These are phyloP conservation scores for Seiridium cupressi DNA, from an alignment of 2,329 filamentous ascomycete genomes.

Conservation along the genomic window DNA sequence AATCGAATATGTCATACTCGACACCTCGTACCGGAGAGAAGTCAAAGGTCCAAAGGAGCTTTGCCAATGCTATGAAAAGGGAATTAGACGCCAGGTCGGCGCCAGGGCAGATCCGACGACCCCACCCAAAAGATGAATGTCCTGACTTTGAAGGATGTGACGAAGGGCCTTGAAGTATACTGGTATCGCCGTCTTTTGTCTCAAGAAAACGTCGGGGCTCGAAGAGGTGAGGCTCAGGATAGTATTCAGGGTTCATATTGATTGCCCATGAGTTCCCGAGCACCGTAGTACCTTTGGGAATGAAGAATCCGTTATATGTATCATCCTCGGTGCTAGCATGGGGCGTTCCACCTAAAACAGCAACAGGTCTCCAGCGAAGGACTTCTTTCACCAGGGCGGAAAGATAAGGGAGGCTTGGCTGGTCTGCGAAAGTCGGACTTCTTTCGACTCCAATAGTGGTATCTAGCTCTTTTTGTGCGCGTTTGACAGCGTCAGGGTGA, in stretches of 20 bases:
- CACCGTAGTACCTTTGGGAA: conserved; percentile 48
- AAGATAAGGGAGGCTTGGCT: conserved; percentile 48
- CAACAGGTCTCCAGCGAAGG: conserved; percentile 53
- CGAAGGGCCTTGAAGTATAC: conserved; percentile 23
- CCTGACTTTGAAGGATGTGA: conserved; percentile 40
- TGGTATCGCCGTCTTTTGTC: background rate
- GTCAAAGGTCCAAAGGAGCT: conserved; percentile 1
- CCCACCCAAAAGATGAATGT: conserved; percentile 58
- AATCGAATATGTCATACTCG: conserved; percentile 3
- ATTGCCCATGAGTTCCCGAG: conserved; percentile 52
- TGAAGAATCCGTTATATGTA: conserved; percentile 44
- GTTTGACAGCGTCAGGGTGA: conserved; percentile 43
- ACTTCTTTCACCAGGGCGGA: conserved; percentile 54
- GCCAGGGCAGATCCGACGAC: conserved; percentile 51
- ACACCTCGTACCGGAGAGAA: background rate
- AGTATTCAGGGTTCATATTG: conserved; percentile 44
- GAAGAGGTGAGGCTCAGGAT: conserved; percentile 44
- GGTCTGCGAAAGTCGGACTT: conserved; percentile 47
- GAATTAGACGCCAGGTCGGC: conserved; percentile 3
- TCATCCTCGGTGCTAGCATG: conserved; percentile 47
- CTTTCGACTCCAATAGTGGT: conserved; percentile 44
- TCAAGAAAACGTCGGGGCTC: conserved; percentile 39
- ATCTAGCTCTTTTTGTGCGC: conserved; percentile 53
- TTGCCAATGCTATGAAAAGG: background rate
- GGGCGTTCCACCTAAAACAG: conserved; percentile 49